phyloP scores from a whole-genome alignment of 2,329 filamentous ascomycete genomes.

The Colletotrichum magnum region DNA sequence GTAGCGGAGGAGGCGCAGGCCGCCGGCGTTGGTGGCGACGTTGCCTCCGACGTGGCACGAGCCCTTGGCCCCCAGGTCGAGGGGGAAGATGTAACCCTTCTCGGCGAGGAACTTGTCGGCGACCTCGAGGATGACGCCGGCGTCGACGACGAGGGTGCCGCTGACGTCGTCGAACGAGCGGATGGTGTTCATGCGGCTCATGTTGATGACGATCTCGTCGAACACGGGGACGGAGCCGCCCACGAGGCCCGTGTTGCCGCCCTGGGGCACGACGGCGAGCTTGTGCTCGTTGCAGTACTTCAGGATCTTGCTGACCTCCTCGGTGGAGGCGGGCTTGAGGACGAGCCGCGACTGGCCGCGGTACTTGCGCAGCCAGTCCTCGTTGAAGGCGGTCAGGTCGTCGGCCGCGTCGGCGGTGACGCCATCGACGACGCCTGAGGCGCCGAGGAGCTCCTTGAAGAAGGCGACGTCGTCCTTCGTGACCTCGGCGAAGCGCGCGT shows the following conservation, averaged over 20 bases:
- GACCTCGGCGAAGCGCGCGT: slow-evolving; percentile 81
- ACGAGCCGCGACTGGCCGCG: slow-evolving; percentile 90
- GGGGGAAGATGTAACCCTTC: slow-evolving; percentile 89
- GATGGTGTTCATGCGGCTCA: slow-evolving; percentile 91
- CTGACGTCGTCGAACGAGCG: slow-evolving; percentile 94
- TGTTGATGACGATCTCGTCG: slow-evolving; percentile 96
- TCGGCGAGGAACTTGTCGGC: slow-evolving; percentile 90
- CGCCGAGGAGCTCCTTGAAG: slow-evolving; percentile 87
- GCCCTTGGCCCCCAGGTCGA: slow-evolving; percentile 98
- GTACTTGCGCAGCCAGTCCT: slow-evolving; percentile 99
- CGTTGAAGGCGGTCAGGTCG: slow-evolving; percentile 93
- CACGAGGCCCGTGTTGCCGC: slow-evolving; percentile 95
- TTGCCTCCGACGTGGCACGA: slow-evolving; percentile 98
- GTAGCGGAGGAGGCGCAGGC: slow-evolving; percentile 89
- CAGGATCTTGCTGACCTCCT: slow-evolving; percentile 91
- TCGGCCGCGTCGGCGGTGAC: slow-evolving; percentile 79
- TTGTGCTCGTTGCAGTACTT: slow-evolving; percentile 95
- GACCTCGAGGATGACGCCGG: slow-evolving; percentile 90
- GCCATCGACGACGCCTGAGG: slow-evolving; percentile 87
- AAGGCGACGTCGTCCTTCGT: slow-evolving; percentile 84
- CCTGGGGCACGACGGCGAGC: slow-evolving; percentile 95
- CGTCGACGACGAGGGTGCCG: slow-evolving; percentile 90
- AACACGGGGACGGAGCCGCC: slow-evolving; percentile 97
- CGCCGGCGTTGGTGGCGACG: slow-evolving; percentile 95
- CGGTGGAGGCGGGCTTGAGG: slow-evolving; percentile 85